phyloP scores from a whole-genome alignment of 176 grass and related monocot species.

The Saccharum spontaneum region DNA sequence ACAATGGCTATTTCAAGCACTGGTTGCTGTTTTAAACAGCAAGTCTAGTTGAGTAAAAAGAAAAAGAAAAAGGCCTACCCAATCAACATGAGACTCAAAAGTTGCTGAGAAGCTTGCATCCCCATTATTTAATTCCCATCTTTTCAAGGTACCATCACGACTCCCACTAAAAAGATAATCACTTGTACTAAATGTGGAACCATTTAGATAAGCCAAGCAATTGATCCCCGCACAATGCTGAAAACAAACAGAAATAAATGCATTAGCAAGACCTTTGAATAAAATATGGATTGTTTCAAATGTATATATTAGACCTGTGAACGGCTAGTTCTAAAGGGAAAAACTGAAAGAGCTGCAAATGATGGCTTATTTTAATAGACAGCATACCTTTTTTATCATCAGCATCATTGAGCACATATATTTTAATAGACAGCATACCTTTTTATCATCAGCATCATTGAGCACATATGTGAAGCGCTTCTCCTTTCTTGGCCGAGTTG shows the following conservation, averaged over 20 bases:
- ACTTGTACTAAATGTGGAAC: constrained; percentile 53
- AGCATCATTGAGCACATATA: too few species aligned
- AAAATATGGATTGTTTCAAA: constrained; percentile 21
- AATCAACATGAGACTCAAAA: constrained; percentile 99
- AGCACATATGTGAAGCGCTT: constrained; percentile 95
- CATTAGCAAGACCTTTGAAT: constrained; percentile 7
- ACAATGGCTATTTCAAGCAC: background rate
- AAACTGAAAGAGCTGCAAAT: background rate
- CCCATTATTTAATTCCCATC: constrained; percentile 72
- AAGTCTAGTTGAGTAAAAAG: constrained; percentile 1
- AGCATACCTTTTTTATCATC: too few species aligned
- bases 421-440: constrained; percentile 47
- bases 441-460: constrained; percentile 87
- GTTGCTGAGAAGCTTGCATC: constrained; percentile 74
- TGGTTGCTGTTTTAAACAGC: background rate
- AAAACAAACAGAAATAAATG: constrained; percentile 38
- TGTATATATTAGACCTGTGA: constrained; percentile 3
- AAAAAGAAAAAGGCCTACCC: constrained; percentile 55
- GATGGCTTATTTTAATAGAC: too few species aligned
- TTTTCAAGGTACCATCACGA: constrained; percentile 94
- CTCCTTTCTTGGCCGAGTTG: constrained; percentile 91
- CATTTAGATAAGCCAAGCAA: constrained; percentile 81
- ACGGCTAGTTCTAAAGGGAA: background rate
- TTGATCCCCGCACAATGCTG: constrained; percentile 97
- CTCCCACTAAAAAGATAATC: constrained; percentile 92